Conservation (phyloP, 192 early-diverging fungal genomes). For the Rhizoclosmatium sp. region DNA sequence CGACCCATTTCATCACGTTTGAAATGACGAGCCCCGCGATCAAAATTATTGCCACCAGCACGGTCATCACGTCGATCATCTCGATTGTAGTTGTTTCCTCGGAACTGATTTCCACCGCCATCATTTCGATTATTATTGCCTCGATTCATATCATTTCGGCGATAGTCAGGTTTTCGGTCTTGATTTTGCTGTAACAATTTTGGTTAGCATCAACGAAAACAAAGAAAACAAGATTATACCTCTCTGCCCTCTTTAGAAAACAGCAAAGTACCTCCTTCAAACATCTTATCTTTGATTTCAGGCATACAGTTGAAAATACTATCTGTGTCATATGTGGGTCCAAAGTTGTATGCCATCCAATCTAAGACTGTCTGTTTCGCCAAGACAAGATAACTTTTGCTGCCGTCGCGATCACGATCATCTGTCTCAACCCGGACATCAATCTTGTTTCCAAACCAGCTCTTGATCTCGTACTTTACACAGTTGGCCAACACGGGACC, state of each 20-base stretch:
- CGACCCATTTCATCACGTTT: neutral
- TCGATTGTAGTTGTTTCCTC: neutral
- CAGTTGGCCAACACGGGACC: slow-evolving; percentile 22
- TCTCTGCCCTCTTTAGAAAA: slow-evolving; percentile 15
- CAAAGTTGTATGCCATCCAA: slow-evolving; percentile 37
- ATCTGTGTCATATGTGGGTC: slow-evolving; percentile 9
- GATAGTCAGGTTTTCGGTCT: neutral
- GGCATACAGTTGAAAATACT: slow-evolving; percentile 24
- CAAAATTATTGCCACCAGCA: neutral
- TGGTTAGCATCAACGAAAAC: neutral
- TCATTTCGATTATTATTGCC: neutral
- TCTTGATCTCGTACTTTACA: slow-evolving; percentile 14
- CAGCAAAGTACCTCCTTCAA: slow-evolving; percentile 38
- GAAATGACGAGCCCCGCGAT: slow-evolving; percentile 1
- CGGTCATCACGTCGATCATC: neutral
- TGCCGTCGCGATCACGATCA: slow-evolving; percentile 25
- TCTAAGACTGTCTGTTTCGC: neutral
- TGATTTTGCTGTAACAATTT: neutral
- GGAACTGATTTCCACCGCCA: neutral
- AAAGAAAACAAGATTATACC: slow-evolving; percentile 2
- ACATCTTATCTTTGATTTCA: slow-evolving; percentile 33
- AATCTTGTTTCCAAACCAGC: slow-evolving; percentile 15
- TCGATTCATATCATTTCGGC: neutral
- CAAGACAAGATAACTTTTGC: slow-evolving; percentile 14
- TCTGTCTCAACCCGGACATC: slow-evolving; percentile 27